Percentiles rank a stretch among this genome's conserved stretches.
These are phyloP conservation scores for Calonectria naviculata DNA, from an alignment of 2,329 filamentous ascomycete species.

Conservation along the genomic window DNA sequence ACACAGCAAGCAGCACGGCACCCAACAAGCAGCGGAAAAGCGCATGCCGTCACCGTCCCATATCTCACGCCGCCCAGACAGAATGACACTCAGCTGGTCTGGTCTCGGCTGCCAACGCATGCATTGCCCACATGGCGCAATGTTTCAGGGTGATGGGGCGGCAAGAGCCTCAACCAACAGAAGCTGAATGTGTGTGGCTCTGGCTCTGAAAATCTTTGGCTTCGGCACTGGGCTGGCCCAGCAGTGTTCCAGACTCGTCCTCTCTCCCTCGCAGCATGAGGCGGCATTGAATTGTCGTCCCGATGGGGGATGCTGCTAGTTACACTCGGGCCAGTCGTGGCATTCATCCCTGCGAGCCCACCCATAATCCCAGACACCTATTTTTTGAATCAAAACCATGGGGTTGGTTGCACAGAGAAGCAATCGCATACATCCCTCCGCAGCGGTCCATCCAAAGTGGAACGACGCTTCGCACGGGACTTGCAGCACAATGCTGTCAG, in stretches of 20 bases:
- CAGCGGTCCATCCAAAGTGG: conserved; percentile 17
- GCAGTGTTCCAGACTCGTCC: neutral
- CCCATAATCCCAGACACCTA: neutral
- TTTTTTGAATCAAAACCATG: conserved; percentile 3
- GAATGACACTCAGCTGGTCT: neutral
- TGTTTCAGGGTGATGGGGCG: conserved; percentile 20
- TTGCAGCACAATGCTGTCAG: neutral
- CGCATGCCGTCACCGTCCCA: neutral
- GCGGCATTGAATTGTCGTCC: conserved; percentile 6
- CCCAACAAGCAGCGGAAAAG: neutral
- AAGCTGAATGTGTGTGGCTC: neutral
- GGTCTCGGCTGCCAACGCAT: conserved; percentile 15
- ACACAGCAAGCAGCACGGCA: neutral
- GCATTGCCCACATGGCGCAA: conserved; percentile 16
- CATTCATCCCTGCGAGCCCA: neutral
- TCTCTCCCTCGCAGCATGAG: neutral
- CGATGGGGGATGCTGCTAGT: neutral
- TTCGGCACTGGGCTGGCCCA: neutral
- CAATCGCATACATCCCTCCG: neutral
- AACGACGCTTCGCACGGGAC: conserved; percentile 2
- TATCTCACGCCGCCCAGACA: neutral
- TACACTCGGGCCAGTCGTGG: neutral
- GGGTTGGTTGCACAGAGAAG: conserved; percentile 2
- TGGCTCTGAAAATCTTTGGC: neutral
- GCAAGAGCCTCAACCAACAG: conserved; percentile 9